Conservation (phyloP, 805 yeast genomes). For the Teunomyces stri region DNA sequence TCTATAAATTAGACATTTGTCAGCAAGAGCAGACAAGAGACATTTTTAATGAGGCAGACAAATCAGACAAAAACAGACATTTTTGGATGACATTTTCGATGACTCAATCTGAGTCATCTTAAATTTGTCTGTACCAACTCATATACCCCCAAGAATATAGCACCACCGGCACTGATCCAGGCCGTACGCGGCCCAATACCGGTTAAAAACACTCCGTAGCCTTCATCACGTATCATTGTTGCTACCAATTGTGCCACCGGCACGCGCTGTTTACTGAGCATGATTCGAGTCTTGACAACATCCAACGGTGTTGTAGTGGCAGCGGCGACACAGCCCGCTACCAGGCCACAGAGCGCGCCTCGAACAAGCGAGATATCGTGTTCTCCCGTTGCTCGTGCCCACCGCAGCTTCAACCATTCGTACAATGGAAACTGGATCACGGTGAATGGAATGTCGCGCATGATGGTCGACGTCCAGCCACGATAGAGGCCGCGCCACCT, state of each 20-base stretch:
- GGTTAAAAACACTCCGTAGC: conserved; percentile 63
- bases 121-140: conserved; percentile 59
- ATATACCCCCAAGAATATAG: conserved; percentile 92
- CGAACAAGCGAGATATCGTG: conserved; percentile 57
- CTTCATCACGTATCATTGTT: conserved; percentile 67
- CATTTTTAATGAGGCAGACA: too few species aligned
- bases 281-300: conserved; percentile 77
- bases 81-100: too few species aligned
- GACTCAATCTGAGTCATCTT: neutral
- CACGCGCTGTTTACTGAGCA: conserved; percentile 60
- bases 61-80: too few species aligned
- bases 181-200: conserved; percentile 95
- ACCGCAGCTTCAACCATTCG: conserved; percentile 68
- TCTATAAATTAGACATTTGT: too few species aligned
- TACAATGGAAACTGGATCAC: conserved; percentile 93
- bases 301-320: conserved; percentile 80
- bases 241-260: conserved; percentile 47
- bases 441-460: conserved; percentile 96
- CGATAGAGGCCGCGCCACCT: conserved; percentile 75
- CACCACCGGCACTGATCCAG: conserved; percentile 99
- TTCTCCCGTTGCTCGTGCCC: conserved; percentile 39
- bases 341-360: conserved; percentile 81
- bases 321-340: conserved; percentile 82
- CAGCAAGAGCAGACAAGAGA: too few species aligned
- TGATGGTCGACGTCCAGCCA: conserved; percentile 89